phyloP scores from a whole-genome alignment of 75 land plant species.

The Cunninghamia lanceolata region DNA sequence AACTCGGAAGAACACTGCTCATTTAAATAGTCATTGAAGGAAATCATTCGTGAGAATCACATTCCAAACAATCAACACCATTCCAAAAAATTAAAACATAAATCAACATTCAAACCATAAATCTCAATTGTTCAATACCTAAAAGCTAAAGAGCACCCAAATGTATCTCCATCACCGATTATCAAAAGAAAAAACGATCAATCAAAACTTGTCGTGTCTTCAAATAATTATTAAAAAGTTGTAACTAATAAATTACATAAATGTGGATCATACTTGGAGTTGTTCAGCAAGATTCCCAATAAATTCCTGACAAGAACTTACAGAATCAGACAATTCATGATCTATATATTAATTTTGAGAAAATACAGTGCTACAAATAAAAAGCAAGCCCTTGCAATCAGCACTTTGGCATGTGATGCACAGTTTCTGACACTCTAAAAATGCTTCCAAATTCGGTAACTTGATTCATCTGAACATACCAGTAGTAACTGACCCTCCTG shows the following conservation, averaged over 20 bases:
- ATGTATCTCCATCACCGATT: neutral
- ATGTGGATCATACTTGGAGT: neutral
- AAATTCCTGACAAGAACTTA: neutral
- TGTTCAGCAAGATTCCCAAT: neutral
- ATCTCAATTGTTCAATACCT: neutral
- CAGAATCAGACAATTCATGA: neutral
- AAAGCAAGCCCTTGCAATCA: neutral
- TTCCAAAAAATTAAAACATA: too few relatives aligned
- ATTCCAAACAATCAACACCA: neutral
- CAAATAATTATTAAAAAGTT: neutral
- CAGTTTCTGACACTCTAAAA: neutral
- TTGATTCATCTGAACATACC: conserved; percentile 45
- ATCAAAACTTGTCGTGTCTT: neutral
- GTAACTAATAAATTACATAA: neutral
- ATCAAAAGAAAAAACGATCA: neutral
- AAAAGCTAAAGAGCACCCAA: neutral
- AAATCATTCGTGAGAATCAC: neutral
- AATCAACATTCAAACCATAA: neutral
- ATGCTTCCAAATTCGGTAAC: neutral
- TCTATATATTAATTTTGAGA: neutral
- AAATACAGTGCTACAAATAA: neutral
- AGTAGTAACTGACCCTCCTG: conserved; percentile 99
- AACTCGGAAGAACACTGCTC: too few relatives aligned
- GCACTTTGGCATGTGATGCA: neutral
- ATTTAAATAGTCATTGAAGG: neutral